These are phyloP conservation scores for Azolla pinnata DNA, from an alignment of 75 land plant genomes.

Conservation along the genomic window DNA sequence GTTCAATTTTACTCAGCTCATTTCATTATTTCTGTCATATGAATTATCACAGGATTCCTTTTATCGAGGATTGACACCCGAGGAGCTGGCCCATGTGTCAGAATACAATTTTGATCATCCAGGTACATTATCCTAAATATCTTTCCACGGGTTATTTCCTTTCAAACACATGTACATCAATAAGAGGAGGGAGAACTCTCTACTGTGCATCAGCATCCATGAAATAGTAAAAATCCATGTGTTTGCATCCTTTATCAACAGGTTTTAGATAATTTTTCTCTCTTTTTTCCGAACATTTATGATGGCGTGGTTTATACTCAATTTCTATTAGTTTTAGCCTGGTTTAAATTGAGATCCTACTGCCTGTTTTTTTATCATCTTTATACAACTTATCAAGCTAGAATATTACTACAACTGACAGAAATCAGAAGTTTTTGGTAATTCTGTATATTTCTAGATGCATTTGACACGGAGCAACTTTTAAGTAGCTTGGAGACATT, in stretches of 20 bases:
- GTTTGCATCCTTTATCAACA: constrained; percentile 10
- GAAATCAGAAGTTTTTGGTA: not conserved
- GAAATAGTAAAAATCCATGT: not conserved
- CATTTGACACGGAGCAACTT: constrained; percentile 96
- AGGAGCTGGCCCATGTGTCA: constrained; percentile 60
- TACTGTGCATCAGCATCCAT: not conserved
- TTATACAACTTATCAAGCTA: not conserved
- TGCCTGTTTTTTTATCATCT: constrained; percentile 7
- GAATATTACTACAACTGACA: not conserved
- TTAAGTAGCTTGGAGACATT: constrained; percentile 57
- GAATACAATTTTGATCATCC: constrained; percentile 99
- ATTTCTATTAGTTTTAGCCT: not conserved
- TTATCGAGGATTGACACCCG: constrained; percentile 82
- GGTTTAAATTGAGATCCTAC: not conserved
- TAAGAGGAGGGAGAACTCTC: not conserved
- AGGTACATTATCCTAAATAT: constrained; percentile 32
- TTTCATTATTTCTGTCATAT: not conserved
- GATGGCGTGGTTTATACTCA: not conserved
- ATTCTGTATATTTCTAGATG: constrained; percentile 40
- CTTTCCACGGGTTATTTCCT: not conserved
- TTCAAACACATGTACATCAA: not conserved
- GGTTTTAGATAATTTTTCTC: not conserved
- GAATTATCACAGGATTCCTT: constrained; percentile 61
- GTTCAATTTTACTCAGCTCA: constrained; percentile 15
- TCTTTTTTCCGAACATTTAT: not conserved